Conservation (phyloP, 257 asterid species). For the Osmanthus fragrans region DNA sequence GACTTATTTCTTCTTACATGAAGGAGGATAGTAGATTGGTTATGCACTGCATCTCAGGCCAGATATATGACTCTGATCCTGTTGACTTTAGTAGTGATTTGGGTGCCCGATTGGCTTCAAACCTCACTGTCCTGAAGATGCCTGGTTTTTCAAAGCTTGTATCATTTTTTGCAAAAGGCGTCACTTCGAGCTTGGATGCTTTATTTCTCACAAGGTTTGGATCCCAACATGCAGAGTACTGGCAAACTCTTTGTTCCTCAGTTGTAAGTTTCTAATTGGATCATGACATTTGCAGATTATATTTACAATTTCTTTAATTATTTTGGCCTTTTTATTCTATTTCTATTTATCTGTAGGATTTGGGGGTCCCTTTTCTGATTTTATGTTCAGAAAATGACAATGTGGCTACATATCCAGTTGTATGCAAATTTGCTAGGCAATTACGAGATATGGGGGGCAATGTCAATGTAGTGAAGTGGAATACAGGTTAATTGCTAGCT, state of each 20-base stretch:
- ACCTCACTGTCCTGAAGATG: slow-evolving; percentile 57
- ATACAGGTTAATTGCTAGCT: slow-evolving; percentile 48
- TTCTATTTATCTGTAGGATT: slow-evolving; percentile 42
- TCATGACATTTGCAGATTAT: slow-evolving; percentile 1
- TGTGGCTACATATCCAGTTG: slow-evolving; percentile 53
- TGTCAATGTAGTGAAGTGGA: slow-evolving; percentile 60
- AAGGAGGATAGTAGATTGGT: slow-evolving; percentile 79
- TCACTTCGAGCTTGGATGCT: slow-evolving; percentile 83
- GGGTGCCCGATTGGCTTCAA: slow-evolving; percentile 75
- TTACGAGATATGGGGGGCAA: slow-evolving; percentile 67
- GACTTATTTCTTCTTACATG: slow-evolving; percentile 28
- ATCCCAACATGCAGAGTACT: slow-evolving; percentile 71
- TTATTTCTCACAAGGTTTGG: slow-evolving; percentile 82
- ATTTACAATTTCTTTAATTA: slow-evolving; percentile 7
- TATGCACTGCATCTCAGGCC: slow-evolving; percentile 79
- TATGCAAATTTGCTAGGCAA: slow-evolving; percentile 54
- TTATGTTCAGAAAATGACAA: slow-evolving; percentile 71
- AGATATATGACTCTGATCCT: slow-evolving; percentile 91
- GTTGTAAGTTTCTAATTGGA: slow-evolving; percentile 55
- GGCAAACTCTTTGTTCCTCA: slow-evolving; percentile 79
- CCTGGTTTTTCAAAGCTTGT: slow-evolving; percentile 78
- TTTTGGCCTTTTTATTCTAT: slow-evolving; percentile 18
- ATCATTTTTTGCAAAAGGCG: slow-evolving; percentile 66
- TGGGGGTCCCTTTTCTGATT: slow-evolving; percentile 75
- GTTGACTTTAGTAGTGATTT: slow-evolving; percentile 65